Base-by-base conservation (phyloP, 129 eudicot genomes). In the Flaveria robusta region DNA sequence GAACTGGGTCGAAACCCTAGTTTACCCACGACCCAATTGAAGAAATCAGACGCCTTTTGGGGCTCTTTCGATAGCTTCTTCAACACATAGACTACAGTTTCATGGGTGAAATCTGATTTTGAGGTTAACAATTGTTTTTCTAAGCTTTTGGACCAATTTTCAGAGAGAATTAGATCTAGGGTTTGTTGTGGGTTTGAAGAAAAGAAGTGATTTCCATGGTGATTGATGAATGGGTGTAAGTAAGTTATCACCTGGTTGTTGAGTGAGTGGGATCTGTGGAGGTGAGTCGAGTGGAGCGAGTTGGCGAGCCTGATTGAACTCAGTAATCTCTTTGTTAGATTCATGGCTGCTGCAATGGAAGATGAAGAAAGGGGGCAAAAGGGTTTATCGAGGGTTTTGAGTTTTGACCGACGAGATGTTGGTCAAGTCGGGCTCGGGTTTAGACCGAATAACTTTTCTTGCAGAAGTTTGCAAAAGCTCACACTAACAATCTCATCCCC, bases 1-100 rank as follows among this genome's bases (percentile, higher is more conserved):
- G 88, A 91, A 67, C 86, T 94, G 2, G 99, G 94, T 58, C 81
- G 81, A 77, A 94, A 91, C 76, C 93, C 93, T 62, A 49, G 77
- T 75, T 74, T 47, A 34, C 50, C 77, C 68, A 82, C 67, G 43
- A 74, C 83, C 94, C 89, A 94, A 34, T 87, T 86, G 64, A 94
- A 91, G 87, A 94, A 94, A 49, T 74, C 60, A 2, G 83, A 84
- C 37, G 93, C 97, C 59, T 86, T 94, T 56, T 68, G 26, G 5
- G 96, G 94, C 41, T 91, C 84, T 43, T 81, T 87, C 9, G 82
- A 88, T 22, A 91, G 75, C 66, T 90, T 91, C 81, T 80, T 89
- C 70, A 94, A 77, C n/a, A 91, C 82, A 77, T 89, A 89, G 50
- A 84, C 74, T 16, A 91, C 93, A 63, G 70, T 51, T 85, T 91